phyloP scores from a whole-genome alignment of 805 yeast species.

The Lipomyces sp. region DNA sequence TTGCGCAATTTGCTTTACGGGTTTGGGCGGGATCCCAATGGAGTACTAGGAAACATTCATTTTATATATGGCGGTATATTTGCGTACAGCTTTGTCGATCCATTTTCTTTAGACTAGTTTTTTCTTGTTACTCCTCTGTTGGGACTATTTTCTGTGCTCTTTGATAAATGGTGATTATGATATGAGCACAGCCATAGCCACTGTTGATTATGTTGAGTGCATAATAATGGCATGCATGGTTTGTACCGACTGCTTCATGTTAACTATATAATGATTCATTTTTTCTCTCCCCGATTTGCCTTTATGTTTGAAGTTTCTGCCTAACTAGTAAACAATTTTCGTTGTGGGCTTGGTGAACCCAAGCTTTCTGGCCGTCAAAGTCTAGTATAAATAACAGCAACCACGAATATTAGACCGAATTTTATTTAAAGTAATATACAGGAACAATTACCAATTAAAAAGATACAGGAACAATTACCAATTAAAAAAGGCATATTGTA shows the following conservation, averaged over 20 bases:
- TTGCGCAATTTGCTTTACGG: not conserved
- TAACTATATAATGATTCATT: not conserved
- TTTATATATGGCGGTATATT: not conserved
- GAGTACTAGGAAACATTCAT: constrained; percentile 1
- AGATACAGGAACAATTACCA: not conserved
- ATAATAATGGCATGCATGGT: not conserved
- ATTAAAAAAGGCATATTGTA: not conserved
- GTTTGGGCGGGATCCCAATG: not conserved
- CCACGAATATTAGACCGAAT: not conserved
- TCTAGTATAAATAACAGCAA: not conserved
- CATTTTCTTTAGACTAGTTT: not conserved
- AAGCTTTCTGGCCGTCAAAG: too few relatives aligned
- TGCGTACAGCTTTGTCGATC: not conserved
- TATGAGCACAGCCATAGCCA: not conserved
- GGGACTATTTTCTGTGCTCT: not conserved
- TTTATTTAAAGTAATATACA: not conserved
- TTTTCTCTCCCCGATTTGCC: too few relatives aligned
- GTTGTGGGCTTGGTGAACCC: too few relatives aligned
- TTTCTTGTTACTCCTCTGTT: not conserved
- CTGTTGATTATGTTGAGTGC: not conserved
- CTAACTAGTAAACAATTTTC: too few relatives aligned
- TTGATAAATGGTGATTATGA: not conserved
- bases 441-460: not conserved
- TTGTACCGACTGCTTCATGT: not conserved
- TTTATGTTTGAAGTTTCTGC: too few relatives aligned